phyloP scores from a whole-genome alignment of 2,329 filamentous ascomycete genomes.

The Escovopsis weberi region DNA sequence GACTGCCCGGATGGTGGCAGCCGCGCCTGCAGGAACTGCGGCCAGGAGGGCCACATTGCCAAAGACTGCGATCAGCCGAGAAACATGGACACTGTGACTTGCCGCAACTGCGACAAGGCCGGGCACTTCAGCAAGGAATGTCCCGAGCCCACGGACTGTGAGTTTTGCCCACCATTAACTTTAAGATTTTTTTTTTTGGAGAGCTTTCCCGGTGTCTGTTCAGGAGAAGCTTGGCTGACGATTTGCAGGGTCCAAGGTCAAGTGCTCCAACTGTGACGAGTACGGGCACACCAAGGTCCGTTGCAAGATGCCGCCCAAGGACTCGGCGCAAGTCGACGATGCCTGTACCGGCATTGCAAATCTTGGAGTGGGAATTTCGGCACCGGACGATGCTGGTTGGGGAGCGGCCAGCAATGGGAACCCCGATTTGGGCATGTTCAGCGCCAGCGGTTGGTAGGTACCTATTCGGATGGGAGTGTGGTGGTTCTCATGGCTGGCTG shows the following conservation, averaged over 20 bases:
- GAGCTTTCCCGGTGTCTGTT: too few species aligned
- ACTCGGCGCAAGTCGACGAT: constrained; percentile 1
- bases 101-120: constrained; percentile 44
- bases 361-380: neutral
- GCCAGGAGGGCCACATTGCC: constrained; percentile 42
- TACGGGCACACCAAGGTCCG: constrained; percentile 25
- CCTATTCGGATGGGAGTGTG: neutral
- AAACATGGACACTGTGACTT: constrained; percentile 34
- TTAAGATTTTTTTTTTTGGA: too few species aligned
- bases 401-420: neutral
- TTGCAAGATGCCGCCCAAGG: constrained; percentile 18
- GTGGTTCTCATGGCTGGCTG: too few species aligned
- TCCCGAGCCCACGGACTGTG: constrained; percentile 34
- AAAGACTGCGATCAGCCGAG: constrained; percentile 34
- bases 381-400: neutral
- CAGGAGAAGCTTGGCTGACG: constrained; percentile 7
- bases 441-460: constrained; percentile 3
- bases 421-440: neutral
- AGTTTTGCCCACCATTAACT: constrained; percentile 6
- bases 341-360: neutral
- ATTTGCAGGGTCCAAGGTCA: constrained; percentile 23
- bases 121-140: constrained; percentile 52
- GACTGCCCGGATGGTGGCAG: constrained; percentile 50
- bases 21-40: constrained; percentile 46
- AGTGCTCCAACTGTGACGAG: constrained; percentile 24